Conservation (phyloP, 257 asterid species). For the Penstemon newberryi region DNA sequence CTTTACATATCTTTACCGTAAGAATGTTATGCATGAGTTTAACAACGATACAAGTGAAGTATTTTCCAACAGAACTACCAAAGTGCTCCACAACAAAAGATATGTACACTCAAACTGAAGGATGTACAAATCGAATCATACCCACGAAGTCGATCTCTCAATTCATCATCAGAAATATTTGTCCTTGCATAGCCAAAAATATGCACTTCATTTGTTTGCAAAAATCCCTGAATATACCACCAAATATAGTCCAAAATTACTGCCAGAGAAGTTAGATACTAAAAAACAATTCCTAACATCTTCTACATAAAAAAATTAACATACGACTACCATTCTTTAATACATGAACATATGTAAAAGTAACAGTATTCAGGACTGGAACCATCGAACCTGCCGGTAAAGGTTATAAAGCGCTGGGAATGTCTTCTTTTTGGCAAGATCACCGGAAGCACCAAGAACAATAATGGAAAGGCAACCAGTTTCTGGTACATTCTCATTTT, state of each 20-base stretch:
- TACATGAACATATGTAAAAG: not conserved
- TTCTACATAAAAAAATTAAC: too few species aligned
- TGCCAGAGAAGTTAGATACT: not conserved
- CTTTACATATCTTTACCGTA: not conserved
- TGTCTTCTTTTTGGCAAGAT: conserved; percentile 99
- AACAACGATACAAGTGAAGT: not conserved
- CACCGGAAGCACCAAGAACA: conserved; percentile 99
- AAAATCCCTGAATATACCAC: conserved; percentile 64
- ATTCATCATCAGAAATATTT: conserved; percentile 74
- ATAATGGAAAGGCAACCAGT: conserved; percentile 76
- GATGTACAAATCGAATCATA: conserved; percentile 31
- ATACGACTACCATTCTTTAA: too few species aligned
- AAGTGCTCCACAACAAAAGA: not conserved
- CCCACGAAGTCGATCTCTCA: conserved; percentile 86
- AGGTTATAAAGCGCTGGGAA: conserved; percentile 97
- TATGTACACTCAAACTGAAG: not conserved
- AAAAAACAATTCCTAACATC: too few species aligned
- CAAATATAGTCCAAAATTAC: not conserved
- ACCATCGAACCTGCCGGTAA: conserved; percentile 70
- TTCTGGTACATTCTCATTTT: conserved; percentile 54
- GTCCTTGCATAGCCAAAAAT: conserved; percentile 98
- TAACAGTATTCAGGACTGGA: not conserved
- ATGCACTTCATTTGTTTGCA: conserved; percentile 81
- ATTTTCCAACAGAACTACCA: not conserved
- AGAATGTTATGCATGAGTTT: not conserved